These are phyloP conservation scores for Fusarium heterosporum DNA, from an alignment of 2,329 filamentous ascomycete species.

Conservation along the genomic window DNA sequence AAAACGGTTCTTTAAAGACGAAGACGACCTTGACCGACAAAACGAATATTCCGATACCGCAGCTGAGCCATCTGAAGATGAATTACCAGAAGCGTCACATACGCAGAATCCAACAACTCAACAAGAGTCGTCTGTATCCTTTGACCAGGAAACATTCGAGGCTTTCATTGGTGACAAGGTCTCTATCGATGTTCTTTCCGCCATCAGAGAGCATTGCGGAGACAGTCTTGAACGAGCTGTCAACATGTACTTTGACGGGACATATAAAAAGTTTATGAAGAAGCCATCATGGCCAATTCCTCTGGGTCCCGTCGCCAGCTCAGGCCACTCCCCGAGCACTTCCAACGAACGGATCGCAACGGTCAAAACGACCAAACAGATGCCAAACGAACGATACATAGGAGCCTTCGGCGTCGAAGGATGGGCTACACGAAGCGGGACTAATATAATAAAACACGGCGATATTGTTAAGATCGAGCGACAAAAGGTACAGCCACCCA, in stretches of 20 bases:
- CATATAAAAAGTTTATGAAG: constrained; percentile 66
- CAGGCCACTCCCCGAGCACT: constrained; percentile 21
- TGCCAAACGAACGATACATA: constrained; percentile 74
- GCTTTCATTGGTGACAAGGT: constrained; percentile 70
- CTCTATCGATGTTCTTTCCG: constrained; percentile 58
- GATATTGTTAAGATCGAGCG: constrained; percentile 90
- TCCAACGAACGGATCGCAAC: constrained; percentile 21
- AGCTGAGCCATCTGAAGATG: constrained; percentile 32
- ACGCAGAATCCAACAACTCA: constrained; percentile 20
- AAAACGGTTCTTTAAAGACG: constrained; percentile 46
- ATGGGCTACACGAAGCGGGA: constrained; percentile 90
- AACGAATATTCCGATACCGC: constrained; percentile 24
- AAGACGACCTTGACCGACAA: constrained; percentile 41
- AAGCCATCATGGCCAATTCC: constrained; percentile 34
- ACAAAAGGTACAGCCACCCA: constrained; percentile 75
- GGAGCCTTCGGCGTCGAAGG: constrained; percentile 92
- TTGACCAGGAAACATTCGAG: constrained; percentile 70
- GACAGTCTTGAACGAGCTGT: constrained; percentile 71
- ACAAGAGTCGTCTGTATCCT: constrained; percentile 53
- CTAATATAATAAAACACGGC: constrained; percentile 79
- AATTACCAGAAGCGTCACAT: constrained; percentile 12
- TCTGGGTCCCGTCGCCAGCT: constrained; percentile 9
- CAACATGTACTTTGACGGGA: constrained; percentile 78
- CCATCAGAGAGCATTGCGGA: constrained; percentile 66
- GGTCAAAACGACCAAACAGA: constrained; percentile 37